Base-by-base conservation (phyloP, 2,329 filamentous ascomycete species). In the Rutstroemia sp. region DNA sequence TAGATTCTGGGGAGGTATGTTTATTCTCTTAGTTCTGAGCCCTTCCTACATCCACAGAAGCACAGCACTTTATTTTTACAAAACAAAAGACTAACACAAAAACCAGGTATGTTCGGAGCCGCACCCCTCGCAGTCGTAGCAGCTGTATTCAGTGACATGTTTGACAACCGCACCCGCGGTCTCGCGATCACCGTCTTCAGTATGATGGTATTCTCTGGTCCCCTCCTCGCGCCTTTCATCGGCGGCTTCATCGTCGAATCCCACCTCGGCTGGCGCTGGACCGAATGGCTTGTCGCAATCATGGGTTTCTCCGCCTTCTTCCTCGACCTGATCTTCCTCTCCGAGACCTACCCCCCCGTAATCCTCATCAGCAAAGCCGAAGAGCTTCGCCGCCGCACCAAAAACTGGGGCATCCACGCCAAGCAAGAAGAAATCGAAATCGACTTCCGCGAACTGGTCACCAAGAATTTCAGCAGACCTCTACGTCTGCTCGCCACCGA, bases 81-180 rank as follows among this genome's bases (percentile, higher is more conserved):
- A n/a, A n/a, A n/a, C n/a, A n/a, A n/a, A n/a, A n/a, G n/a, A n/a
- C n/a, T 30, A 30, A 30, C 27, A 30, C 8, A 30, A 30, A 30
- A 9, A 10, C 10, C 60, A 67, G 65, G 64, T 25, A 86, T 87
- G 56, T 87, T 87, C 60, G 87, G 86, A 27, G 85, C 84, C 51
- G 85, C 81, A 58, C 82, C 84, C 2, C 72, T 89, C 44, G 79
- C 88, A 62, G 77, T 88, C 66, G 85, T 86, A 53, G 85, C 82
- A 3, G 86, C 84, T 57, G 82, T 88, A 53, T 88, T 88, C 70
- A 83, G 82, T 21, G 86, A 89, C 70, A 84, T 88, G 80, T 85
- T 86, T 64, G 79, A 83, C 70, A 83, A 86, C 70, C 74, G 76
- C 60, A 80, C 78, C 46, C 76, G 84, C 61, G 80, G 85, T 57